phyloP scores from a whole-genome alignment of 2,329 filamentous ascomycete genomes.

The Cercospora sp. region DNA sequence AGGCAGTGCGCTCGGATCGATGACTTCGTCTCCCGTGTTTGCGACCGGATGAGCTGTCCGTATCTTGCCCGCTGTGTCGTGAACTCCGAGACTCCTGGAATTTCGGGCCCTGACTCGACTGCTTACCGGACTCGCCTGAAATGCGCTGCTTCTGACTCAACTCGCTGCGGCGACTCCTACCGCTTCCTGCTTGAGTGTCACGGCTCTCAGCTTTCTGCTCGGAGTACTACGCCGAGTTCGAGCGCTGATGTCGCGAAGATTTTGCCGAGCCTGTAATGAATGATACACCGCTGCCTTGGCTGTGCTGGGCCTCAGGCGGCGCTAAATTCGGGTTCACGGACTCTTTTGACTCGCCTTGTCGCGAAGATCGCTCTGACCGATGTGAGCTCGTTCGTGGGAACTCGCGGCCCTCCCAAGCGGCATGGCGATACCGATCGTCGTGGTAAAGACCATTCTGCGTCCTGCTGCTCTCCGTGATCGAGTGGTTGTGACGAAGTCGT shows the following conservation, averaged over 20 bases:
- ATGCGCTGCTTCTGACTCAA: not conserved
- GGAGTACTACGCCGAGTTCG: slow-evolving; percentile 7
- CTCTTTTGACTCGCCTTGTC: not conserved
- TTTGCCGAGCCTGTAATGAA: slow-evolving; percentile 9
- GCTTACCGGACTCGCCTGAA: not conserved
- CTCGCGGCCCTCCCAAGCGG: slow-evolving; percentile 20
- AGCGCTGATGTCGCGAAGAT: slow-evolving; percentile 10
- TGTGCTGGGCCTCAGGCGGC: not conserved
- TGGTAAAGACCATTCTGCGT: slow-evolving; percentile 16
- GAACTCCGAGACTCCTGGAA: not conserved
- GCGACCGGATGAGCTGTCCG: not conserved
- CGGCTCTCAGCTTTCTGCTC: slow-evolving; percentile 1
- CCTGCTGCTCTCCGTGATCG: slow-evolving; percentile 27
- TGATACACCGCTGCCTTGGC: not conserved
- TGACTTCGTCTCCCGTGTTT: not conserved
- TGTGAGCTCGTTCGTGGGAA: not conserved
- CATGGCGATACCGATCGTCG: slow-evolving; percentile 22
- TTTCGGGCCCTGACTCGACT: not conserved
- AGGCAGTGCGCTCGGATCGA: not conserved
- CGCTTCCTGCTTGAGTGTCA: not conserved
- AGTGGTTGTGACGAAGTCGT: slow-evolving; percentile 25
- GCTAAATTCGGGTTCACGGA: not conserved
- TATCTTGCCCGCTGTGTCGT: not conserved
- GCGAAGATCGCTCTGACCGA: not conserved
- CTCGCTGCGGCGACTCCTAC: not conserved